Percentiles rank a stretch among this genome's conserved stretches.
phyloP scores from a whole-genome alignment of 2,329 filamentous ascomycete species.

The Rhynchosporium agropyri region DNA sequence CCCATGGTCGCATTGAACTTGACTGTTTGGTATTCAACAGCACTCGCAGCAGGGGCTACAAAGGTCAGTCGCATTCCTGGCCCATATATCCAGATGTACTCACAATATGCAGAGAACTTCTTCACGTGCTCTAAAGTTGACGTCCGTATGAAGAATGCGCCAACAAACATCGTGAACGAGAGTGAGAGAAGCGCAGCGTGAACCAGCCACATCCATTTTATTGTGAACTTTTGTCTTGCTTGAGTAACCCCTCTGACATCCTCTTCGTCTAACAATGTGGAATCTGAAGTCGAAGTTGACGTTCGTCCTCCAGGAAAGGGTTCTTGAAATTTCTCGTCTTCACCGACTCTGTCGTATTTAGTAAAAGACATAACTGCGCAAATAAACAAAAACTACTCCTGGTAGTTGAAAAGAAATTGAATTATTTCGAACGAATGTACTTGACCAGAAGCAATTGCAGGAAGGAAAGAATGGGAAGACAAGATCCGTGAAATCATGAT shows the following conservation, averaged over 20 bases:
- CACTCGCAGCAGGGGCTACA: conserved; percentile 51
- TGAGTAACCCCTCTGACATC: conserved; percentile 25
- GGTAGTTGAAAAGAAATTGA: conserved; percentile 28
- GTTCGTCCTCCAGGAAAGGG: conserved; percentile 26
- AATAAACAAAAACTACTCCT: conserved; percentile 32
- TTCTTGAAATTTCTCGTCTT: conserved; percentile 36
- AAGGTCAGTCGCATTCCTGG: background rate
- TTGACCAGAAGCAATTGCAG: conserved; percentile 37
- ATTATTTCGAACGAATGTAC: conserved; percentile 32
- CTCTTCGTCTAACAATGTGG: conserved; percentile 36
- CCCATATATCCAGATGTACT: conserved; percentile 25
- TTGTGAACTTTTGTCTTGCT: conserved; percentile 17
- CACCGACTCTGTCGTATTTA: conserved; percentile 36
- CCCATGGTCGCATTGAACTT: conserved; percentile 54
- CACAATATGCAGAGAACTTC: conserved; percentile 52
- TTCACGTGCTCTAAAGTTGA: conserved; percentile 41
- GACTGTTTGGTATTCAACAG: conserved; percentile 53
- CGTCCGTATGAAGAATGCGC: conserved; percentile 33
- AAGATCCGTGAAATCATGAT: conserved; percentile 15
- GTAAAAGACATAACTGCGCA: conserved; percentile 31
- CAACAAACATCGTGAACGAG: conserved; percentile 37
- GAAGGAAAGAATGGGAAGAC: conserved; percentile 21
- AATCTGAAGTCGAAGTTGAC: conserved; percentile 34
- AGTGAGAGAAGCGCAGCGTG: conserved; percentile 36
- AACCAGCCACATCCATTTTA: conserved; percentile 39